phyloP scores from a whole-genome alignment of 169 alveolate species.

The Eimeria maxima region DNA sequence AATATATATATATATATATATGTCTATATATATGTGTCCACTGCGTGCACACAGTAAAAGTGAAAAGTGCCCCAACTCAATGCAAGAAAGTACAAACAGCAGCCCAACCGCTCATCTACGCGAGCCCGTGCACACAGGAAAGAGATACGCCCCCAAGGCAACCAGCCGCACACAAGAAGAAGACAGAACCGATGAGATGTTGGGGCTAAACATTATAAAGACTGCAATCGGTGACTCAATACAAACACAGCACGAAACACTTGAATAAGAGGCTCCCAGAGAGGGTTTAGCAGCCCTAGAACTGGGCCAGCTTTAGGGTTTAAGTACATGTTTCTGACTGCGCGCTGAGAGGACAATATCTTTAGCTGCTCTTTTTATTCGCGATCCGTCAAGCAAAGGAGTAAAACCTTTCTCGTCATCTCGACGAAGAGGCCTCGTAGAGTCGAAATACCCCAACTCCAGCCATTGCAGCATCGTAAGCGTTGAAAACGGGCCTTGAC shows the following conservation, averaged over 20 bases:
- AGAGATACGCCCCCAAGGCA: not conserved
- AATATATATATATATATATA: no score
- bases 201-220: not conserved
- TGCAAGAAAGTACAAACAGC: not conserved
- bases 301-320: not conserved
- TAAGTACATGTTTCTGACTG: conserved; percentile 40
- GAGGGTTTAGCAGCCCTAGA: not conserved
- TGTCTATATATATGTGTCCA: no score
- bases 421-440: conserved; percentile 75
- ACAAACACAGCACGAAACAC: not conserved
- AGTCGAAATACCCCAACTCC: conserved; percentile 72
- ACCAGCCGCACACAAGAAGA: not conserved
- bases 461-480: conserved; percentile 76
- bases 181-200: not conserved
- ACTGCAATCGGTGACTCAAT: not conserved
- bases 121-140: not conserved
- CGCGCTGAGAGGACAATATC: conserved; percentile 69
- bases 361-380: conserved; percentile 34
- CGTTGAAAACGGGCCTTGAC: conserved; percentile 80
- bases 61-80: not conserved
- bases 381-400: conserved; percentile 70
- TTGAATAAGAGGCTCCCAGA: not conserved
- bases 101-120: not conserved
- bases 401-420: conserved; percentile 81
- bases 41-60: not conserved